Base-by-base conservation (phyloP, 768 basidiomycete species). In the Cystofilobasidium macerans region DNA sequence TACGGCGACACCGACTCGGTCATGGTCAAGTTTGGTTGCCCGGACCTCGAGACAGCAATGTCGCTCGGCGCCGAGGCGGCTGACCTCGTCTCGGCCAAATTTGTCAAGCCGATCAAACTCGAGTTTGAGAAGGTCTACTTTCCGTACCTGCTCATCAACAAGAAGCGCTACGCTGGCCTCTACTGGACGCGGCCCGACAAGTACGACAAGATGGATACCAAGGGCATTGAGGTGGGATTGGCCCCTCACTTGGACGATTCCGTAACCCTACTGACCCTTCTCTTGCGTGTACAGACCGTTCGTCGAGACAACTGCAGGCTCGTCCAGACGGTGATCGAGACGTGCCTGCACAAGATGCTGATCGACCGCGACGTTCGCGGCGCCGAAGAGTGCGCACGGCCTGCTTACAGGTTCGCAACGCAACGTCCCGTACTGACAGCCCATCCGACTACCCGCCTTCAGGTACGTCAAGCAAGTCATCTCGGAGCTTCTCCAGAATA, bases 81-180 rank as follows among this genome's bases (percentile, higher is more conserved):
- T 0, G 84, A 88, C 20, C 81, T 89, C 20, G 94, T 99, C 22
- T 92, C 95, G 0, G 75, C 81, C 47, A 89, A 91, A 75, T 99
- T 99, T 75, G 79, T 92, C 71, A 86, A 87, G 72, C 95, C 94
- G 0, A 98, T 98, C 80, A 98, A 98, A 76, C 84, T 99, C 32
- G 94, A 99, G 76, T 99, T 99, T 77, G 95, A 99, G 75, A 98
- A 99, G 75, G 93, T 98, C 7, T 99, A 99, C 77, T 98, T 88
- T 75, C 95, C 95, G 6, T 99, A 98, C 76, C 77, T 99, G 62
- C 85, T 99, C 57, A 99, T 99, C 77, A 98, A 80, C 81, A 99
- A 99, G 78, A 99, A 99, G 78, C 85, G 95, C 53, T 99, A 99
- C 76, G 95, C 95, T 2, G 95, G 95, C 8, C 78, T 98, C 65